A percentile compares a stretch with the other conserved stretches of the same genome.
phyloP scores from a whole-genome alignment of 192 early-diverging fungal species.

The Geranomyces michiganensis region DNA sequence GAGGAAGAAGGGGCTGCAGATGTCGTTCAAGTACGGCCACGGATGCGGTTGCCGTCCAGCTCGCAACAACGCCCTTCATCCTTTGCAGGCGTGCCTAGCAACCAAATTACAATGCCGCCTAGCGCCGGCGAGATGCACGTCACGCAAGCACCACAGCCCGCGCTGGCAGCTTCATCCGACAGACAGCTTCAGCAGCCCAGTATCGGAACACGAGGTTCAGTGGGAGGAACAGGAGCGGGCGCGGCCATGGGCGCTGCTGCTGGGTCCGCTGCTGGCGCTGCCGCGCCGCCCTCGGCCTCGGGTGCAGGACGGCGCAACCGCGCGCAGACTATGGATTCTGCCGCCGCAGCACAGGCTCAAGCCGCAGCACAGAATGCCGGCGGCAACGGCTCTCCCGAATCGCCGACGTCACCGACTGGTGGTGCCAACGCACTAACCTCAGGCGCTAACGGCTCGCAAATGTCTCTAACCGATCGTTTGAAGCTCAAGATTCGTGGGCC shows the following conservation, averaged over 20 bases:
- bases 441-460: slow-evolving; percentile 28
- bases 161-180: not conserved
- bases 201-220: not conserved
- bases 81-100: slow-evolving; percentile 45
- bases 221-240: not conserved
- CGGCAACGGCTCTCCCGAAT: not conserved
- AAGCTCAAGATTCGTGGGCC: slow-evolving; percentile 38
- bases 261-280: slow-evolving; percentile 6
- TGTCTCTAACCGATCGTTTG: slow-evolving; percentile 37
- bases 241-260: not conserved
- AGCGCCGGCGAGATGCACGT: slow-evolving; percentile 39
- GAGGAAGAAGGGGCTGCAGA: not conserved
- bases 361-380: slow-evolving; percentile 22
- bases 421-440: slow-evolving; percentile 5
- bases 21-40: slow-evolving; percentile 23
- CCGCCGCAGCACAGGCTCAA: slow-evolving; percentile 13
- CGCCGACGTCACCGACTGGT: not conserved
- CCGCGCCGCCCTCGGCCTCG: slow-evolving; percentile 1
- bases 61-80: slow-evolving; percentile 41
- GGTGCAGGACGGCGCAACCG: slow-evolving; percentile 34
- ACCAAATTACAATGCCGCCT: slow-evolving; percentile 21
- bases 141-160: slow-evolving; percentile 2
- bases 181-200: not conserved
- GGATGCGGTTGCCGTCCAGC: slow-evolving; percentile 22
- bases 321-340: slow-evolving; percentile 45